Evolutionary conservation across 371 early-diverging fungal species (phyloP), one percentile per base, ranked within the genome.

Genomic region (Conidiobolus incongruus): DNA sequence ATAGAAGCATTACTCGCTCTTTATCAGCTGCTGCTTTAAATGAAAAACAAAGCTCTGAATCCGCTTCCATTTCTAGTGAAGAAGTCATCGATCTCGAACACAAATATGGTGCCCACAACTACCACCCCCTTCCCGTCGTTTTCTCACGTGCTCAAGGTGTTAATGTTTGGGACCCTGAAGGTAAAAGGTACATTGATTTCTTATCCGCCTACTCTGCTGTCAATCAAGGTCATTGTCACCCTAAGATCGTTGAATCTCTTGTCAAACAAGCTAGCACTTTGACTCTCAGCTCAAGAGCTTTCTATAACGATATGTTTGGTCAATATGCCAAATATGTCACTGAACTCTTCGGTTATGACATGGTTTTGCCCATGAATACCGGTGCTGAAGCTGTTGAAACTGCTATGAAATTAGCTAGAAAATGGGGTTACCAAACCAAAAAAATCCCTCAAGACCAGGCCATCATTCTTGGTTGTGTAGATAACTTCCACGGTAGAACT

Each of bases 351-450:
- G 87, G 87, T 1, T 90, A 81, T 51, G 93, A 93, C 43, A 93
- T 89, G 92, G 87, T 96, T 30, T 66, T 94, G 44, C 94, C 94
- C 38, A 85, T 90, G 77, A 96, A 96, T 72, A 93, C 95, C 8
- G 97, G 97, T 48, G 92, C 92, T 45, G 97, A 96, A 55, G 95
- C 90, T 8, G 95, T 96, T 19, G 97, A 96, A 58, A 93, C 97
- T 5, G 97, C 89, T 15, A 75, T 96, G 58, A 96, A 96, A 66
- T 71, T 96, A n/a, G 81, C 95, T 34, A 77, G 97, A 54, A 81
- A 82, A 60, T 96, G 95, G 95, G 97, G 82, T 15, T 92, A 92
- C 63, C 48, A 66, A 45, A 77, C 82, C 65, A 96, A 96, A 69
- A 72, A 77, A 8, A 80, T 96, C 34, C 70, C 78, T 13, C 66